Evolutionary conservation across 1,284 basidiomycete genomes (phyloP).

Genomic region (Lignosus rhinocerotis): DNA sequence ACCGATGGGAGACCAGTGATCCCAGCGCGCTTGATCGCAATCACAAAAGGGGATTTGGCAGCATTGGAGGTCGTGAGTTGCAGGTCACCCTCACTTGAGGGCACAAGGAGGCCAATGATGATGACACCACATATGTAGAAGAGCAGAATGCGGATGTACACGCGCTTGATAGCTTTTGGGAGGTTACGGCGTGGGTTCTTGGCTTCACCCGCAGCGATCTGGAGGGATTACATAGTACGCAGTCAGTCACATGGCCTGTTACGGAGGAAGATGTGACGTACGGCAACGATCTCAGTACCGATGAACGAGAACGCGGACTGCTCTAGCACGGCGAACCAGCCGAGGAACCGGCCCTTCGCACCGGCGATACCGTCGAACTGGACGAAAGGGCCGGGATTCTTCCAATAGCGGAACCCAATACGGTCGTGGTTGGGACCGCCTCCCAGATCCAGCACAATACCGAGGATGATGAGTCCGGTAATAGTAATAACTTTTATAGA

Average conservation of each 20-base stretch:
- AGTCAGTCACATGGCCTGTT: neutral
- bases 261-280: slow-evolving; percentile 38
- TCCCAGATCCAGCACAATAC: slow-evolving; percentile 60
- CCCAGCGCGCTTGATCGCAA: slow-evolving; percentile 73
- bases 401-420: slow-evolving; percentile 52
- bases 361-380: slow-evolving; percentile 48
- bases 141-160: slow-evolving; percentile 72
- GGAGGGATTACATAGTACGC: neutral
- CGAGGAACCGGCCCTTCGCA: slow-evolving; percentile 51
- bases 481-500: slow-evolving; percentile 65
- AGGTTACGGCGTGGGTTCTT: slow-evolving; percentile 70
- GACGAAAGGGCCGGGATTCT: slow-evolving; percentile 56
- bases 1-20: slow-evolving; percentile 82
- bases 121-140: slow-evolving; percentile 65
- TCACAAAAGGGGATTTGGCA: slow-evolving; percentile 82
- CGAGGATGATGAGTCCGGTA: slow-evolving; percentile 50
- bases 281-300: slow-evolving; percentile 76
- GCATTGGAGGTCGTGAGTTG: slow-evolving; percentile 58
- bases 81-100: slow-evolving; percentile 62
- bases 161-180: slow-evolving; percentile 65
- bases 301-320: slow-evolving; percentile 77
- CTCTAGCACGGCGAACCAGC: slow-evolving; percentile 52
- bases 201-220: slow-evolving; percentile 79
- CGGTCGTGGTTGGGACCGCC: slow-evolving; percentile 56
- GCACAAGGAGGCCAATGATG: slow-evolving; percentile 80